Evolutionary conservation across 2,329 filamentous ascomycete genomes (phyloP), one percentile per base, ranked within the genome.

Genomic region (Leptodontidium sp.): DNA sequence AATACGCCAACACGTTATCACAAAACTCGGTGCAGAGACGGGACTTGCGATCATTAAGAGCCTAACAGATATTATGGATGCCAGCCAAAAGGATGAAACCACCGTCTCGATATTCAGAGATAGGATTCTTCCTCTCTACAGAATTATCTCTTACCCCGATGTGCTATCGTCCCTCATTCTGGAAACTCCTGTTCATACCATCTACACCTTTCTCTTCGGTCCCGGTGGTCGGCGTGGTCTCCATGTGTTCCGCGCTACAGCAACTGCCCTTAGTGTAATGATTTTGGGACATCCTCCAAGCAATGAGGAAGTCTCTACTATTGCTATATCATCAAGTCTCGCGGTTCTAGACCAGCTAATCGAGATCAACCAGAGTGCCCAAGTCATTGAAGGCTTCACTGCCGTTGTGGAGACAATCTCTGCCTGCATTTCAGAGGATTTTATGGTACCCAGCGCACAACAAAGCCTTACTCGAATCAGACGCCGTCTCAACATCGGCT

Each of bases 201-300:
- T 85, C 29, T 83, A 81, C 74, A 83, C 79, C 40, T 79, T 80
- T 70, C 72, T 85, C 12, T 84, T 79, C 65, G 82, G 82, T 2
- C 63, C 75, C n/a, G 75, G 76, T 50, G 83, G 83, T 38, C 74
- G 70, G 9, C 78, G 80, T 69, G 80, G 77, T 17, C 74, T 79
- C 14, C 66, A 66, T 1, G 72, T 84, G 29, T 81, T 83, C 61
- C 66, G 62, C 4, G 80, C 72, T 52, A 73, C 75, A 55, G 71
- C 72, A 40, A 73, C 65, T 40, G 74, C 71, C 53, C 72, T 77
- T 45, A 69, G 50, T 58, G 71, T 50, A 71, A 70, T 70, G 73
- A 65, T 66, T 71, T 62, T 61, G 49, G 71, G 64, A 32, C 58
- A 64, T 66, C 68, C 57, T 66, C 43, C 50, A 43, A 68, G 65